Percentiles rank a stretch among this genome's conserved stretches.
phyloP scores from a whole-genome alignment of 2,329 filamentous ascomycete genomes.

The Reticulascus tulasneorum region DNA sequence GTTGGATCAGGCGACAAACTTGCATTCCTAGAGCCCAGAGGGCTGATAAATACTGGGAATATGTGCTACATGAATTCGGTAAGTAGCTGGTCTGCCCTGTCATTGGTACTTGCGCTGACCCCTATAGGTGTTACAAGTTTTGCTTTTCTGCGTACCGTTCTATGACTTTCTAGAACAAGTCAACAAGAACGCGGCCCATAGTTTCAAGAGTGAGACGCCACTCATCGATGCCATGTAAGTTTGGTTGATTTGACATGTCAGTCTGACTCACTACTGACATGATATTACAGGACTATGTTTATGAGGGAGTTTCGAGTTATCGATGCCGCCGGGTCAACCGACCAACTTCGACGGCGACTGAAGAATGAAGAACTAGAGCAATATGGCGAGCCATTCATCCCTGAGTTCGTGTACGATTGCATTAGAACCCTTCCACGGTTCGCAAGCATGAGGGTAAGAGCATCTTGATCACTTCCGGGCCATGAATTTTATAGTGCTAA shows the following conservation, averaged over 20 bases:
- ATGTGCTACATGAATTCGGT: slow-evolving; percentile 99
- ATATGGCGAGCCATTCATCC: slow-evolving; percentile 86
- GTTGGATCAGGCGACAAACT: slow-evolving; percentile 63
- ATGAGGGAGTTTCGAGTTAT: slow-evolving; percentile 88
- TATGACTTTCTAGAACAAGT: slow-evolving; percentile 90
- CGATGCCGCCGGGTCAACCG: slow-evolving; percentile 69
- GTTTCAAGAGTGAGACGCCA: slow-evolving; percentile 92
- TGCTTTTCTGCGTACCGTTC: slow-evolving; percentile 91
- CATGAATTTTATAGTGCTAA: slow-evolving; percentile 12
- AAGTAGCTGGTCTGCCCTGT: slow-evolving; percentile 33
- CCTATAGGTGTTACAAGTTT: slow-evolving; percentile 81
- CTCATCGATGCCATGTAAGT: slow-evolving; percentile 88
- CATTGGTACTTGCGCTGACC: background rate
- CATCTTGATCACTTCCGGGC: background rate
- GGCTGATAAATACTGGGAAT: slow-evolving; percentile 94
- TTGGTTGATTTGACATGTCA: background rate
- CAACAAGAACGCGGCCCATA: slow-evolving; percentile 77
- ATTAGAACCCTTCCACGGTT: slow-evolving; percentile 85
- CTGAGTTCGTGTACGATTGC: slow-evolving; percentile 92
- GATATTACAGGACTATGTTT: slow-evolving; percentile 76
- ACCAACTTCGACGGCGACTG: slow-evolving; percentile 68
- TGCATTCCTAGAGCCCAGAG: slow-evolving; percentile 84
- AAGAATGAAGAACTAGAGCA: slow-evolving; percentile 83
- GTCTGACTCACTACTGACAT: slow-evolving; percentile 11
- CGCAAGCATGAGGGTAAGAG: slow-evolving; percentile 79